These are phyloP conservation scores for Aspergillus pseudoglaucus DNA, from an alignment of 2,329 filamentous ascomycete genomes.

Conservation along the genomic window DNA sequence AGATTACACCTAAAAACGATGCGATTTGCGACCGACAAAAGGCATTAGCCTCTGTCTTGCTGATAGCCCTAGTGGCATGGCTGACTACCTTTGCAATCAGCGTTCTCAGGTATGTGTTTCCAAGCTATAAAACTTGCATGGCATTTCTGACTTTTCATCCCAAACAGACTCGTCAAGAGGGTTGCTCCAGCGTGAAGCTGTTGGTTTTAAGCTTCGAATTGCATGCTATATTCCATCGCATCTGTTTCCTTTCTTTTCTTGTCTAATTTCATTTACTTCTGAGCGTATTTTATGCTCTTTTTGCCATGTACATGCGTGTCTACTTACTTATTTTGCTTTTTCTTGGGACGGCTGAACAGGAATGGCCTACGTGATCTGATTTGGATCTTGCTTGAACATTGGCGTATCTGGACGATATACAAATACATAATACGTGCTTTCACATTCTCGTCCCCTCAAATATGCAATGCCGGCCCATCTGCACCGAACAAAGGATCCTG, in stretches of 20 bases:
- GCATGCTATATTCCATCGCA: background rate
- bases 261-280: background rate
- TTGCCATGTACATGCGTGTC: no score
- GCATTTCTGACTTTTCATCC: conserved; percentile 6
- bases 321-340: no score
- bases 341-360: no score
- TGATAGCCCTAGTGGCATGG: conserved; percentile 84
- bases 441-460: conserved; percentile 11
- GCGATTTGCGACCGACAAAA: conserved; percentile 59
- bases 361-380: no score
- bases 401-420: background rate
- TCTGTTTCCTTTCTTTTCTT: background rate
- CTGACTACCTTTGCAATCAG: conserved; percentile 83
- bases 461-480: conserved; percentile 46
- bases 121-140: background rate
- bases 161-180: conserved; percentile 33
- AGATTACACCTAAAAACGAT: conserved; percentile 27
- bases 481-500: conserved; percentile 56
- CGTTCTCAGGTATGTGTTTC: conserved; percentile 55
- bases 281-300: background rate
- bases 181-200: conserved; percentile 10
- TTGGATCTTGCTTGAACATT: no score
- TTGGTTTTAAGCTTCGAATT: background rate
- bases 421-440: no score
- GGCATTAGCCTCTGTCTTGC: conserved; percentile 68